Evolutionary conservation across 2,329 filamentous ascomycete genomes (phyloP).

Genomic region (Colletotrichum lini): DNA sequence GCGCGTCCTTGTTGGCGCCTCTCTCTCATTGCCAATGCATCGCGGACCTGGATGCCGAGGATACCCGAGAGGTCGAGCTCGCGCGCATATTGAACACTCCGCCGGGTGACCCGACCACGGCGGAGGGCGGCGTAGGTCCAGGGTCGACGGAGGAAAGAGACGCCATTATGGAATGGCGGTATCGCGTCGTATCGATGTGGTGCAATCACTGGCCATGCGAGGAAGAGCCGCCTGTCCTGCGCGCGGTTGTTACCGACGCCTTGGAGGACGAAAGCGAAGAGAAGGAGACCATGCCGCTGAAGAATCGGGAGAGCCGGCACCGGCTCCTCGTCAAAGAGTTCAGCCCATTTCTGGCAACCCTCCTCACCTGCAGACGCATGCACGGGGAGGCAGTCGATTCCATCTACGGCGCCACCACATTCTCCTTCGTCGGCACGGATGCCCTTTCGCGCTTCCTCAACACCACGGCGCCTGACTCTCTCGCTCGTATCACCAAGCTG

Average conservation of each 20-base stretch:
- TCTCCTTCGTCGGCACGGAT: constrained; percentile 42
- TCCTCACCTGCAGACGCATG: constrained; percentile 38
- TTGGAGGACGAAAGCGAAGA: not conserved
- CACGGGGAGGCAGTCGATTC: constrained; percentile 31
- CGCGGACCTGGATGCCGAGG: constrained; percentile 33
- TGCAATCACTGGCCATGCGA: constrained; percentile 37
- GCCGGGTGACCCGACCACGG: constrained; percentile 6
- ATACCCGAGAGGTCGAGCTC: constrained; percentile 29
- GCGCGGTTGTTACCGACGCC: not conserved
- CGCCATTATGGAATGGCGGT: constrained; percentile 29
- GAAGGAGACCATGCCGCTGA: not conserved
- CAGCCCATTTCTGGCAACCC: constrained; percentile 33
- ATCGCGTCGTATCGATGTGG: constrained; percentile 23
- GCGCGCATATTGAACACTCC: constrained; percentile 18
- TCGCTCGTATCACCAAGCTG: constrained; percentile 11
- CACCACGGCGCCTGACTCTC: constrained; percentile 2
- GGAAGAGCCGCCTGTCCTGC: constrained; percentile 31
- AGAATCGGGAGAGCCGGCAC: not conserved
- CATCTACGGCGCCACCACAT: constrained; percentile 29
- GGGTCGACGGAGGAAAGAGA: constrained; percentile 13
- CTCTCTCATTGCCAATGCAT: constrained; percentile 33
- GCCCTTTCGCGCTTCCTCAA: constrained; percentile 18
- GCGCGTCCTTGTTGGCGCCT: constrained; percentile 19
- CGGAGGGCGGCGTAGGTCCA: not conserved
- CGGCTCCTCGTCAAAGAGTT: constrained; percentile 31